These are phyloP conservation scores for Alternaria sp. DNA, from an alignment of 2,329 filamentous ascomycete genomes.

Conservation along the genomic window DNA sequence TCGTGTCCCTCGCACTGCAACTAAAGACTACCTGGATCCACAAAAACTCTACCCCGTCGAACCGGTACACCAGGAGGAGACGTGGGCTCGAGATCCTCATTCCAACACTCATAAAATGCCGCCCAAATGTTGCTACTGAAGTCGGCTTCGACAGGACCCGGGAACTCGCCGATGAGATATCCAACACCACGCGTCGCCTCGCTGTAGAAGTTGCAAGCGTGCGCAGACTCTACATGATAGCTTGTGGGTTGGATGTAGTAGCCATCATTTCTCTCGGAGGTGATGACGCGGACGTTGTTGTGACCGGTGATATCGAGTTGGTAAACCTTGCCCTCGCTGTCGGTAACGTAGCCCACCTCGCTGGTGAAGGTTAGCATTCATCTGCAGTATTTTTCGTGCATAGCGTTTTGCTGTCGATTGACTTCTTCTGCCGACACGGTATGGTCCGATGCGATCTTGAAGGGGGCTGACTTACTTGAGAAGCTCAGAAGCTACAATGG, in stretches of 20 bases:
- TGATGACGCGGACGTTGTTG: constrained; percentile 9
- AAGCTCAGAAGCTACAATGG: not conserved
- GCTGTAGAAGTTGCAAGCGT: constrained; percentile 19
- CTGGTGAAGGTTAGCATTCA: not conserved
- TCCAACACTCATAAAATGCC: constrained; percentile 20
- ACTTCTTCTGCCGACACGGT: not conserved
- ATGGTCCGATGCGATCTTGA: not conserved
- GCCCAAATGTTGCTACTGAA: constrained; percentile 12
- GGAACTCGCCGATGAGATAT: constrained; percentile 13
- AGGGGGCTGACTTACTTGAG: not conserved
- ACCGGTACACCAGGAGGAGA: not conserved
- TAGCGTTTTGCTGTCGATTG: not conserved
- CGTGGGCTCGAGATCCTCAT: not conserved
- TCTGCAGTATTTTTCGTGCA: not conserved
- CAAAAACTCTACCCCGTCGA: not conserved
- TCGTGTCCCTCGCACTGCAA: not conserved
- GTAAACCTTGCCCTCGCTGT: constrained; percentile 7
- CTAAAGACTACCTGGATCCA: not conserved
- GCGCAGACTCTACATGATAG: constrained; percentile 6
- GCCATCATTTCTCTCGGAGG: not conserved
- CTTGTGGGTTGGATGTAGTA: constrained; percentile 9
- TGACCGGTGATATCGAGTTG: constrained; percentile 5
- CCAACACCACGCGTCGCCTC: constrained; percentile 9
- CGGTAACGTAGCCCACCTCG: constrained; percentile 6
- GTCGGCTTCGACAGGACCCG: constrained; percentile 5